A percentile compares a stretch with the other conserved stretches of the same genome.
phyloP scores from a whole-genome alignment of 257 asterid species.

The Solanum tarapatanum region DNA sequence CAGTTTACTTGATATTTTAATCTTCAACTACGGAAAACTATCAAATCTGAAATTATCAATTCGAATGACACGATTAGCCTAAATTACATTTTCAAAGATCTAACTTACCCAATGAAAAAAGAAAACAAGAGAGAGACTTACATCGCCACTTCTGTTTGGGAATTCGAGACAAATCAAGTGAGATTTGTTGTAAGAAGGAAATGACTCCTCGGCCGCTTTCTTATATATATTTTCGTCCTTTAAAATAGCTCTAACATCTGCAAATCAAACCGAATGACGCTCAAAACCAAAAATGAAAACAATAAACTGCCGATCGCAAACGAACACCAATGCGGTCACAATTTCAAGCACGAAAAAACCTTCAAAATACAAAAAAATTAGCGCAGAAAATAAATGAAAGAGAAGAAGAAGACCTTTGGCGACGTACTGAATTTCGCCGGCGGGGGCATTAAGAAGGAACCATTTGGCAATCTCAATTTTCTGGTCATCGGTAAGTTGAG shows the following conservation, averaged over 20 bases:
- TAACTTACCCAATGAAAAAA: not conserved
- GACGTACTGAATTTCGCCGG: no score
- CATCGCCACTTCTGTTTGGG: conserved; percentile 92
- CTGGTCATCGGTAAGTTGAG: no score
- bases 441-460: no score
- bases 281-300: not conserved
- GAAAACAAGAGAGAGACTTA: conserved; percentile 19
- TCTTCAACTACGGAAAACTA: not conserved
- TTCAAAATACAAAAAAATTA: not conserved
- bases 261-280: not conserved
- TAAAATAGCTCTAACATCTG: conserved; percentile 72
- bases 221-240: conserved; percentile 50
- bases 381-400: no score
- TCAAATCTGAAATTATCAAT: not conserved
- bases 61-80: not conserved
- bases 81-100: not conserved
- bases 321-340: not conserved
- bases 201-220: conserved; percentile 66
- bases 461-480: no score
- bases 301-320: not conserved
- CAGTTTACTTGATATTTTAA: not conserved
- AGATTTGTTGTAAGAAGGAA: conserved; percentile 78
- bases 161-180: conserved; percentile 79
- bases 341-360: not conserved
- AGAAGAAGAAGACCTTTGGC: no score